Percentiles rank a stretch among this genome's conserved stretches.
Evolutionary conservation across 129 eudicot genomes (phyloP).

Genomic region (Heracleum sosnowskyi): DNA sequence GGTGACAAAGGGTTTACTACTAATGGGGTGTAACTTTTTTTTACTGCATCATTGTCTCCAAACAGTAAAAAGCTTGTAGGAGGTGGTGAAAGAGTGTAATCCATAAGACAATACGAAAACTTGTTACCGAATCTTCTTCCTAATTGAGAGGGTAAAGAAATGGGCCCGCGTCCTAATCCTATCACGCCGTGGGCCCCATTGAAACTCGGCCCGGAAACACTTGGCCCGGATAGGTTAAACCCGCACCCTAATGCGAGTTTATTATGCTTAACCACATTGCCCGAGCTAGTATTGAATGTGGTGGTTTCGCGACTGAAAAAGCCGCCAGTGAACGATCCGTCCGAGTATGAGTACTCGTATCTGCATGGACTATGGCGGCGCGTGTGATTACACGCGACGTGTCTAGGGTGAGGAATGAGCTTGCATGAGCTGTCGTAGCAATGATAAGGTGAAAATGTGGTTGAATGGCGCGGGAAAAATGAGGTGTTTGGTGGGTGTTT

Average conservation of each 20-base stretch:
- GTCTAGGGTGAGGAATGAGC: constrained; percentile 55
- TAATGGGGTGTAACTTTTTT: constrained; percentile 41
- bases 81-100: constrained; percentile 62
- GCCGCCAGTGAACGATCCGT: constrained; percentile 56
- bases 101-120: constrained; percentile 65
- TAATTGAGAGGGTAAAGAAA: constrained; percentile 51
- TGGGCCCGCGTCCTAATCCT: constrained; percentile 72
- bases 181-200: constrained; percentile 64
- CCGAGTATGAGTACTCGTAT: constrained; percentile 60
- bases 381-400: constrained; percentile 40
- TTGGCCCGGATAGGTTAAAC: constrained; percentile 57
- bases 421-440: constrained; percentile 44
- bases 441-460: constrained; percentile 47
- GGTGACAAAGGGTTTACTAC: constrained; percentile 37
- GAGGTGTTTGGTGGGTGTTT: constrained; percentile 37
- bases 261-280: constrained; percentile 22
- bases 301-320: constrained; percentile 51
- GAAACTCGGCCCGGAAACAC: constrained; percentile 65
- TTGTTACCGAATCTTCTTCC: constrained; percentile 54
- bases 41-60: constrained; percentile 27
- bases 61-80: constrained; percentile 61
- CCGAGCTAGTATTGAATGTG: constrained; percentile 46
- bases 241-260: constrained; percentile 55
- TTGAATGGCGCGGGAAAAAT: constrained; percentile 52
- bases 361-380: constrained; percentile 61